phyloP scores from a whole-genome alignment of 495 filamentous ascomycete species.

The Penicillium psychrofluorescens region DNA sequence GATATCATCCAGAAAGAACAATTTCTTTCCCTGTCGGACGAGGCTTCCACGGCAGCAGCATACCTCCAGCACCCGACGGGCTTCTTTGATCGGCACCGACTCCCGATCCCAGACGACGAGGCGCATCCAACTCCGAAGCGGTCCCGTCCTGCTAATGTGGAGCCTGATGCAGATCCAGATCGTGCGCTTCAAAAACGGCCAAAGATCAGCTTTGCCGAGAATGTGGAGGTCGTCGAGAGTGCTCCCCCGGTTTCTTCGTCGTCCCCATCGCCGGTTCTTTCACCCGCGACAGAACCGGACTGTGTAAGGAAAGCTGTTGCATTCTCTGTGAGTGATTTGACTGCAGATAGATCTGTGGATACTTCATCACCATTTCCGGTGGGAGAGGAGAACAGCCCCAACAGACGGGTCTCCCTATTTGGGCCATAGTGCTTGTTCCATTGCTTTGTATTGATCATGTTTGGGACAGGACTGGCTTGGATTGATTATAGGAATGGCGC shows the following conservation, averaged over 20 bases:
- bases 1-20: conserved; percentile 68
- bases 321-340: too few species aligned
- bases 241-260: too few species aligned
- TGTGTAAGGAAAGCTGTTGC: too few species aligned
- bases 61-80: conserved; percentile 19
- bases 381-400: neutral
- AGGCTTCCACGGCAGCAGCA: conserved; percentile 18
- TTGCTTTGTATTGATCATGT: neutral
- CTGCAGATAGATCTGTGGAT: neutral
- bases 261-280: too few species aligned
- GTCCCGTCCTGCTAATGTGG: neutral
- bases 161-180: conserved; percentile 10
- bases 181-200: neutral
- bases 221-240: neutral
- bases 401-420: neutral
- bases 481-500: too few species aligned
- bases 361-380: neutral
- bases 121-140: neutral
- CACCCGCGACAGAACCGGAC: too few species aligned
- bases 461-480: too few species aligned
- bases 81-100: conserved; percentile 34
- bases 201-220: conserved; percentile 7
- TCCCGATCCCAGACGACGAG: conserved; percentile 31
- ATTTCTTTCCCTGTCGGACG: conserved; percentile 52
- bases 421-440: neutral